Evolutionary conservation across 306 rosid genomes (phyloP), one percentile per base, ranked within the genome.

Genomic region (Senna siamea): DNA sequence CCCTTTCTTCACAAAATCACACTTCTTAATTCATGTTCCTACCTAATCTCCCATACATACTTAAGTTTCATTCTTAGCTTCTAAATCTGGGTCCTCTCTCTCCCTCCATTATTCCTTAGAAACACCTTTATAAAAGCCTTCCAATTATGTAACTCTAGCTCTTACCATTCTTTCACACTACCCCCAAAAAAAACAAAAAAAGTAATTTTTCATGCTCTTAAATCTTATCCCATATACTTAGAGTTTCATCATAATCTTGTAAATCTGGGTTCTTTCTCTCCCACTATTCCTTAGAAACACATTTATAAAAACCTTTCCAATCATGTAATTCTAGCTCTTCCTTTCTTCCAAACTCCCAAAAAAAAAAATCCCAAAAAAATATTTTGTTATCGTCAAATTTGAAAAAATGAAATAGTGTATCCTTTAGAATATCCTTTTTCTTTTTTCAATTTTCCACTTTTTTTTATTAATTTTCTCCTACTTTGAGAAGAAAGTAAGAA

Each of bases 111-210:
- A 18, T 62, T 62, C 68, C 68, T 62, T 62, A 62, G 50, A 9
- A 14, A 5, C n/a, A 18, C 68, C 17, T 37, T 14, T 62, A 62
- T 38, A 62, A 62, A 62, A 62, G 17, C 68, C 67, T 40, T 1
- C 84, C 58, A 70, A 91, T 52, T 75, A 93, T 91, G 98, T 93
- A 93, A 93, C 30, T 69, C 22, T 54, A 38, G 13, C 61, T 3
- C 72, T 74, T 69, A n/a, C 52, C 2, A 5, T 13, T 61, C 55
- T 79, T 26, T 52, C 26, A 1, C 40, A 4, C 6, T 37, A 1
- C 48, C 26, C 50, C 15, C 4, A 10, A 44, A 12, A 44, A 44
- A 44, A 44, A 23, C 43, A 81, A 73, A 70, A 76, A 75, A 28
- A 65, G n/a, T n/a, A n/a, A n/a, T n/a, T n/a, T 0, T 64, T 41